Base-by-base conservation (phyloP, 345 rosid genomes). In the Eucalyptus curtisii region DNA sequence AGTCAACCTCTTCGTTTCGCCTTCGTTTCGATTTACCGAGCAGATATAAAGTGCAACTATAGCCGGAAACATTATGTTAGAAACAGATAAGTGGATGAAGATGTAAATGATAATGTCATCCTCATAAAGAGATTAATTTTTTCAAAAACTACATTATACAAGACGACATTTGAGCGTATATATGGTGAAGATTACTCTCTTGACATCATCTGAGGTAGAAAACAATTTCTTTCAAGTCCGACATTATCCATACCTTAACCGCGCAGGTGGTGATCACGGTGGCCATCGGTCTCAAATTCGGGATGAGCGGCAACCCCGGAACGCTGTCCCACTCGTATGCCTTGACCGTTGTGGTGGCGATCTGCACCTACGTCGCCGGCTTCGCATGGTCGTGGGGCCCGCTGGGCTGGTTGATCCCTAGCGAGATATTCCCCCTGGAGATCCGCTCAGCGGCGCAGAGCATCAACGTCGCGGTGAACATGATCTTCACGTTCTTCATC, bases 331-430 rank as follows among this genome's bases (percentile, higher is more conserved):
- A 81, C 37, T 4, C 88, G 87, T 94, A 91, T 61, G 93, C 94
- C 9, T 31, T 37, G 25, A 24, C 64, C 25, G 86, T 95, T 37
- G 95, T 94, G 71, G 86, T 66, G 4, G 59, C 88, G 40, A 93
- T 94, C 59, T 95, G 97, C 87, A 80, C 90, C 11, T 95, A 91
- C 53, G 93, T 93, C 37, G 92, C 94, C 2, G 97, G 92, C 9
- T 94, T 91, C 87, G 96, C 97, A 1, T 94, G 95, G 95, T 95
- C 97, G 17, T 95, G 97, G 97, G 97, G 97, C 16, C 97, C 97
- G 6, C 89, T 95, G 16, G 95, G 96, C 9, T 94, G 96, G 96
- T 27, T 95, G 37, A 95, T 95, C 31, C 97, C 96, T 2, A 95
- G 96, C 85, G 97, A 94, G 87, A 95, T 94, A 37, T 93, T 93